Conservation (phyloP, 2,329 filamentous ascomycete genomes). For the Fusarium dimerum region DNA sequence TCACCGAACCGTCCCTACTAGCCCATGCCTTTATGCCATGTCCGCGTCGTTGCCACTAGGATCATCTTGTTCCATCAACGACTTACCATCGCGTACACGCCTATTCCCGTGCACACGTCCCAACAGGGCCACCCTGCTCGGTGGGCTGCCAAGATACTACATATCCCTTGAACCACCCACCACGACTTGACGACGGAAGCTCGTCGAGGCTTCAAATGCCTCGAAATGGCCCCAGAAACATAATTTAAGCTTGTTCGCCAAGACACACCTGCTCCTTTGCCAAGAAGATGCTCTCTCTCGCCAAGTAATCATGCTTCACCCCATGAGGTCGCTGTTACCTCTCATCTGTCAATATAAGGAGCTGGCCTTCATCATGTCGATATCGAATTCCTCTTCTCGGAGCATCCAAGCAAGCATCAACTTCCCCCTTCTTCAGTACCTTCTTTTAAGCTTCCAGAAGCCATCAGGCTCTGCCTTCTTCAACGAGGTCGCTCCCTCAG, state of each 20-base stretch:
- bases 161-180: not conserved
- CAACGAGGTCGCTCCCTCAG: not conserved
- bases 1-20: slow-evolving; percentile 9
- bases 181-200: not conserved
- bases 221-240: slow-evolving; percentile 19
- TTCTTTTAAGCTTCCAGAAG: slow-evolving; percentile 14
- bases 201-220: not conserved
- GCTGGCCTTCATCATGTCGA: not conserved
- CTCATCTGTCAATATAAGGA: slow-evolving; percentile 24
- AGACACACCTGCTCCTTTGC: slow-evolving; percentile 7
- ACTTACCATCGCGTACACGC: not conserved
- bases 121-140: not conserved
- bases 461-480: not conserved
- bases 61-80: not conserved
- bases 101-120: not conserved
- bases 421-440: slow-evolving; percentile 6
- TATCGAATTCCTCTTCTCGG: not conserved
- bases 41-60: slow-evolving; percentile 3
- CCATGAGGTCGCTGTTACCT: slow-evolving; percentile 6
- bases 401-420: slow-evolving; percentile 8
- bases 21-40: not conserved
- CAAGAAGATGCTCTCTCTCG: not conserved
- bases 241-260: slow-evolving; percentile 32
- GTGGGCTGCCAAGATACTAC: slow-evolving; percentile 2
- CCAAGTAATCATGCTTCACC: slow-evolving; percentile 4